These are phyloP conservation scores for Fusarium veterinarium DNA, from an alignment of 2,329 filamentous ascomycete genomes.

Conservation along the genomic window DNA sequence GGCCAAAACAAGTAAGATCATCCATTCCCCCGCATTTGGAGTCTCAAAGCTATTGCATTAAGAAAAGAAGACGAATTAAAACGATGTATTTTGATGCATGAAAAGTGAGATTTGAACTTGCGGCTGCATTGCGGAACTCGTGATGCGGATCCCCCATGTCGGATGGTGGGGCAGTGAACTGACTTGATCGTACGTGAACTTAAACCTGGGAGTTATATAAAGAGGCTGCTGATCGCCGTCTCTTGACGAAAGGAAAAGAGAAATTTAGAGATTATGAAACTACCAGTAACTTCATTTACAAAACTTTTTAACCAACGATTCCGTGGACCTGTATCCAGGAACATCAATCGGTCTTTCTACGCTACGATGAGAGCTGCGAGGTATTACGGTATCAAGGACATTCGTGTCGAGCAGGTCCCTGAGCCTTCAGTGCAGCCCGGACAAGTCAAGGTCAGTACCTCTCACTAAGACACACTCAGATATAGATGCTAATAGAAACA, in stretches of 20 bases:
- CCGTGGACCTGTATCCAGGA: neutral
- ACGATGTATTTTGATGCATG: neutral
- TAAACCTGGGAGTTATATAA: slow-evolving; percentile 26
- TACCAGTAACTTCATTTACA: neutral
- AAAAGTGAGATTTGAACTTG: neutral
- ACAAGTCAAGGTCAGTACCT: slow-evolving; percentile 55
- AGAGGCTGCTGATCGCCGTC: neutral
- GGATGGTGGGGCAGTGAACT: slow-evolving; percentile 30
- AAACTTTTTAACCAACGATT: slow-evolving; percentile 1
- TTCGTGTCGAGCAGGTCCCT: slow-evolving; percentile 64
- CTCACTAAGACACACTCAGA: accelerated
- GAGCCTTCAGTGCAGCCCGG: slow-evolving; percentile 59
- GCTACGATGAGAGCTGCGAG: slow-evolving; percentile 67
- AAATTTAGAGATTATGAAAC: neutral
- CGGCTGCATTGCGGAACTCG: slow-evolving; percentile 17
- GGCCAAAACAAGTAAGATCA: slow-evolving; percentile 12
- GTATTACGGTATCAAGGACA: slow-evolving; percentile 66
- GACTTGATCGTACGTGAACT: slow-evolving; percentile 25
- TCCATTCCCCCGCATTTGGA: slow-evolving; percentile 22
- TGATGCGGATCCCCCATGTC: neutral
- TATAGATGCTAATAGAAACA: neutral
- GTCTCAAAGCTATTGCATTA: neutral
- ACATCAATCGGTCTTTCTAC: slow-evolving; percentile 11
- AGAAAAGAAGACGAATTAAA: neutral
- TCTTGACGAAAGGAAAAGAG: neutral